phyloP scores from a whole-genome alignment of 1,284 basidiomycete species.

The Austroboletus niveus region DNA sequence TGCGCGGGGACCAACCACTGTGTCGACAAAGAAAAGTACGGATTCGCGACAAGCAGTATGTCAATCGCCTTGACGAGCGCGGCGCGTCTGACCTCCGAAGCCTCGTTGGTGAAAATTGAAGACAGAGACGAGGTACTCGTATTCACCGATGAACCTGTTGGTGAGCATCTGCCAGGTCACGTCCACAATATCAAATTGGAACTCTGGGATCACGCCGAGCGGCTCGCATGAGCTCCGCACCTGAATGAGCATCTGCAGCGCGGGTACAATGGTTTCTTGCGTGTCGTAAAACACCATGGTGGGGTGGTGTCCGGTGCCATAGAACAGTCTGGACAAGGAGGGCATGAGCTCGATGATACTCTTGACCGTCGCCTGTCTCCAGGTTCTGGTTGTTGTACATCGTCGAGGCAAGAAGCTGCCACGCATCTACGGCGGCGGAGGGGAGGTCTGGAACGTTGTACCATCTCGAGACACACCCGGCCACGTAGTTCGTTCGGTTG shows the following conservation, averaged over 20 bases:
- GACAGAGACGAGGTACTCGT: slow-evolving; percentile 31
- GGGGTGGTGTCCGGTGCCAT: slow-evolving; percentile 36
- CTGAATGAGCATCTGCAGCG: slow-evolving; percentile 35
- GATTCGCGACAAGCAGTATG: slow-evolving; percentile 34
- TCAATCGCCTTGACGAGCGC: slow-evolving; percentile 13
- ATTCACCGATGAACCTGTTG: slow-evolving; percentile 39
- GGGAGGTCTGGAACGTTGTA: slow-evolving; percentile 26
- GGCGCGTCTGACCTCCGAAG: slow-evolving; percentile 20
- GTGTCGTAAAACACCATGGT: slow-evolving; percentile 38
- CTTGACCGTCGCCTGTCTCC: slow-evolving; percentile 39
- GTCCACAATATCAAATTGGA: slow-evolving; percentile 42
- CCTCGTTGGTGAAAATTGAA: slow-evolving; percentile 27
- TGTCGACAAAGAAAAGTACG: slow-evolving; percentile 36
- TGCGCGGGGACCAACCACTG: slow-evolving; percentile 40
- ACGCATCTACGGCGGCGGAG: slow-evolving; percentile 33
- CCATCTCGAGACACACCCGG: slow-evolving; percentile 37
- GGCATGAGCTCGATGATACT: slow-evolving; percentile 40
- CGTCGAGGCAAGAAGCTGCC: slow-evolving; percentile 38
- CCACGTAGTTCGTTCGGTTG: slow-evolving; percentile 32
- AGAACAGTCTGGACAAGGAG: slow-evolving; percentile 34
- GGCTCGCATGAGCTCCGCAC: slow-evolving; percentile 22
- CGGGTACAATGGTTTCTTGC: slow-evolving; percentile 36
- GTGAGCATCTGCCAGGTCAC: slow-evolving; percentile 41
- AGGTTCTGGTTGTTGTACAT: slow-evolving; percentile 38
- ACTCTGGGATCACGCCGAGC: slow-evolving; percentile 35